Conservation (phyloP, 2,329 filamentous ascomycete genomes). For the Curvularia lunata region DNA sequence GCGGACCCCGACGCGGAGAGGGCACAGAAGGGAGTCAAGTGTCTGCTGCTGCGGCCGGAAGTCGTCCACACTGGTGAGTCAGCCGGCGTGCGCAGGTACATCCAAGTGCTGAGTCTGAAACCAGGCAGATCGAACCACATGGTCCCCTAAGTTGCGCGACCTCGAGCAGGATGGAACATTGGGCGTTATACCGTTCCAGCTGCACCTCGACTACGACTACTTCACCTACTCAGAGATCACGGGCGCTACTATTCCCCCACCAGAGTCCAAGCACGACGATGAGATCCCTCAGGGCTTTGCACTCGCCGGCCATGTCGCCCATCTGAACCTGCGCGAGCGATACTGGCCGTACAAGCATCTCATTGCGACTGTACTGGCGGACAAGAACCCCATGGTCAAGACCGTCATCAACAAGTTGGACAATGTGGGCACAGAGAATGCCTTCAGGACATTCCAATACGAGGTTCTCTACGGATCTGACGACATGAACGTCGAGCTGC, state of each 20-base stretch:
- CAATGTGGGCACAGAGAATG: slow-evolving; percentile 81
- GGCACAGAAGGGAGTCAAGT: slow-evolving; percentile 57
- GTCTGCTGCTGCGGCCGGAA: slow-evolving; percentile 55
- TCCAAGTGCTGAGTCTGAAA: slow-evolving; percentile 45
- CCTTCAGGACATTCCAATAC: slow-evolving; percentile 91
- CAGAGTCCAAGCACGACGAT: slow-evolving; percentile 76
- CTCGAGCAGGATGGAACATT: slow-evolving; percentile 73
- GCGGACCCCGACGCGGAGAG: slow-evolving; percentile 65
- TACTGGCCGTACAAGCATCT: slow-evolving; percentile 86
- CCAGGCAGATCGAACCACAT: slow-evolving; percentile 71
- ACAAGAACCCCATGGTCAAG: slow-evolving; percentile 81
- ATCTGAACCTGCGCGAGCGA: slow-evolving; percentile 84
- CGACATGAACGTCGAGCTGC: slow-evolving; percentile 82
- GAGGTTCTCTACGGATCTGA: slow-evolving; percentile 84
- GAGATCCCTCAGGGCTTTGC: slow-evolving; percentile 88
- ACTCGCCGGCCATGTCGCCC: slow-evolving; percentile 89
- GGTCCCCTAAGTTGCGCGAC: slow-evolving; percentile 73
- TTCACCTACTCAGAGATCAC: slow-evolving; percentile 91
- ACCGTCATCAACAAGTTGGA: slow-evolving; percentile 98
- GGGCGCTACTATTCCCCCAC: slow-evolving; percentile 69
- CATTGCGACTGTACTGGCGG: slow-evolving; percentile 82
- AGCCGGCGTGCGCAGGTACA: slow-evolving; percentile 12
- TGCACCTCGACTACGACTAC: slow-evolving; percentile 81
- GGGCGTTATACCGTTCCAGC: slow-evolving; percentile 73
- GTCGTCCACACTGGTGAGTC: slow-evolving; percentile 48